Conservation (phyloP, 805 yeast genomes). For the Myxozyma nipponensis region DNA sequence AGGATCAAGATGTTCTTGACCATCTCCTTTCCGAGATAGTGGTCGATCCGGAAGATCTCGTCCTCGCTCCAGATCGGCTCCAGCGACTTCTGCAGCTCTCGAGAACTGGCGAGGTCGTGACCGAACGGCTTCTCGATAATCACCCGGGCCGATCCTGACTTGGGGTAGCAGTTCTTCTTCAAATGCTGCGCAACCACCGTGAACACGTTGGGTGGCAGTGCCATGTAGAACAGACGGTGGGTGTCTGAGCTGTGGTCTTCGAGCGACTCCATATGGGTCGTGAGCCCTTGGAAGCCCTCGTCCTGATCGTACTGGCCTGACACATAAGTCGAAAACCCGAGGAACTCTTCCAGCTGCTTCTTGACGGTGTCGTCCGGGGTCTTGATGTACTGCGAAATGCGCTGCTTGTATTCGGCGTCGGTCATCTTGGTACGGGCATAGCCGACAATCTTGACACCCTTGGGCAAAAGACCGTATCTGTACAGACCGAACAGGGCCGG, state of each 20-base stretch:
- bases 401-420: constrained; percentile 60
- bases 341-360: constrained; percentile 54
- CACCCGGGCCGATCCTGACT: constrained; percentile 67
- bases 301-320: constrained; percentile 76
- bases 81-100: constrained; percentile 69
- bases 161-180: constrained; percentile 60
- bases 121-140: constrained; percentile 98
- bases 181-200: constrained; percentile 70
- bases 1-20: constrained; percentile 87
- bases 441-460: constrained; percentile 72
- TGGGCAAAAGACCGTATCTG: constrained; percentile 73
- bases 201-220: constrained; percentile 92
- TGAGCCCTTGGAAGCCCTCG: constrained; percentile 65
- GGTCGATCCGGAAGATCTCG: constrained; percentile 93
- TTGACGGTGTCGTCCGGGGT: constrained; percentile 45
- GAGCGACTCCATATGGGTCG: constrained; percentile 51
- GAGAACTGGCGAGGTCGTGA: constrained; percentile 75
- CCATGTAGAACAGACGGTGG: constrained; percentile 85
- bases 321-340: constrained; percentile 61
- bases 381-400: constrained; percentile 63
- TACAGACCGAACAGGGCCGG: constrained; percentile 44
- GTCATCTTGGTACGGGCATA: constrained; percentile 82
- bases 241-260: constrained; percentile 55
- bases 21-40: constrained; percentile 96
- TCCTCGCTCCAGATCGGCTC: constrained; percentile 87